phyloP scores from a whole-genome alignment of 176 grass and related monocot species.

The Chrysopogon serrulatus region DNA sequence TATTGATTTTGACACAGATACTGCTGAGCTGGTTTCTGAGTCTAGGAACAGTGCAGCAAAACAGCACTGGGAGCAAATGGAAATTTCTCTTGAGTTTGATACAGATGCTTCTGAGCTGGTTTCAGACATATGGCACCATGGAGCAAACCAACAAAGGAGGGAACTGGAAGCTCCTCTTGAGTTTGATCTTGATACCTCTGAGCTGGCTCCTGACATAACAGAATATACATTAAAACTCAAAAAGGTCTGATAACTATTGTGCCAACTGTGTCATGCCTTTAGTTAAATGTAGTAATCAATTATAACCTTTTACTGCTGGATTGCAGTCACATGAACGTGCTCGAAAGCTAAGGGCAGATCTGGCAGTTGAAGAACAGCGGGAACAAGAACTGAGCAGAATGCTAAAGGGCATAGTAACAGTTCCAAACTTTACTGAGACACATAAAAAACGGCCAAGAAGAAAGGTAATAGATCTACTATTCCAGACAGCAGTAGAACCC shows the following conservation, averaged over 20 bases:
- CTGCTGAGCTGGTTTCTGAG: slow-evolving; percentile 25
- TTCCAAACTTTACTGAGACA: slow-evolving; percentile 42
- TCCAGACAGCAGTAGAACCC: neutral
- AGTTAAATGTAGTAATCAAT: neutral
- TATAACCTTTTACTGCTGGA: slow-evolving; percentile 27
- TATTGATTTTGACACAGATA: slow-evolving; percentile 44
- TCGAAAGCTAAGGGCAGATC: slow-evolving; percentile 66
- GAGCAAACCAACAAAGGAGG: slow-evolving; percentile 13
- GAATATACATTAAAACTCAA: slow-evolving; percentile 76
- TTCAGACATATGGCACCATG: slow-evolving; percentile 33
- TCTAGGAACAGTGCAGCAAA: slow-evolving; percentile 23
- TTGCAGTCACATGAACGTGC: slow-evolving; percentile 78
- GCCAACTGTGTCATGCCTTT: neutral
- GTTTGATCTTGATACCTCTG: slow-evolving; percentile 31
- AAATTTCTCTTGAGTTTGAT: slow-evolving; percentile 46
- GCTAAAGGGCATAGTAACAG: slow-evolving; percentile 64
- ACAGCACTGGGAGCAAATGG: slow-evolving; percentile 32
- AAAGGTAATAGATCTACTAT: slow-evolving; percentile 51
- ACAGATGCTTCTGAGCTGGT: slow-evolving; percentile 30
- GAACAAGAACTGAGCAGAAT: slow-evolving; percentile 82
- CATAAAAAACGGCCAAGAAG: slow-evolving; percentile 47
- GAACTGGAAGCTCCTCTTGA: slow-evolving; percentile 32
- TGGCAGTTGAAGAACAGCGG: slow-evolving; percentile 85
- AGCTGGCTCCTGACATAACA: slow-evolving; percentile 49
- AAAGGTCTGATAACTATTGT: slow-evolving; percentile 47